Evolutionary conservation across 2,329 filamentous ascomycete species (phyloP), one percentile per base, ranked within the genome.

Genomic region (Talaromyces rugulosus): DNA sequence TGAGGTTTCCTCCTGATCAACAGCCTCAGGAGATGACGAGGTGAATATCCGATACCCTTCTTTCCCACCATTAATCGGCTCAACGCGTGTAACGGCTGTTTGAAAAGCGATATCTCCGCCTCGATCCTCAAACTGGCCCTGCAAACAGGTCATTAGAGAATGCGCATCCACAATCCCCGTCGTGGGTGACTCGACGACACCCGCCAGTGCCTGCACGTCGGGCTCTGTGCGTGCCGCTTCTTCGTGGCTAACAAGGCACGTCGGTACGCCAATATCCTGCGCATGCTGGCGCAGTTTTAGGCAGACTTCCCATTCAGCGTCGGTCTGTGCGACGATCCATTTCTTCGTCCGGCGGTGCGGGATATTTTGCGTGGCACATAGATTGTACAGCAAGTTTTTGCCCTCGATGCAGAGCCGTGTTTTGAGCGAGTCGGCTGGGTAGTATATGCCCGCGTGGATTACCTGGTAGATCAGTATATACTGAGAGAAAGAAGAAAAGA

Each of bases 381-480:
- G 85, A 4, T 81, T 82, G 77, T 99, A 99, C 63, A 98, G 81
- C 73, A 92, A 81, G 34, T 88, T 73, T 68, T 88, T 88, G 63
- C 95, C 95, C 34, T 81, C 80, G 66, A 97, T 82, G 78, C 95
- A 99, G 12, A 99, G 85, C 16, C 79, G 78, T 1, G 93, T 92
- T 78, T 99, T 99, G 59, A 97, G 85, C 1, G 87, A 89, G 47
- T 79, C 76, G 5, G 82, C 73, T 16, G 90, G 91, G 76, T 97
- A 97, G 83, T 97, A 98, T 66, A 98, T 84, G 14, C 95, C 95
- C 1, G 91, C 95, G 75, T 99, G 95, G 69, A 99, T 96, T 60
- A 98, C 94, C 85, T 87, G 18, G 12, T 53, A 18, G n/a, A 55
- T 33, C 27, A 11, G 18, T 23, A 27, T 12, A 11, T 18, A 27